Conservation (phyloP, 306 rosid genomes). For the Crotalaria pallida region DNA sequence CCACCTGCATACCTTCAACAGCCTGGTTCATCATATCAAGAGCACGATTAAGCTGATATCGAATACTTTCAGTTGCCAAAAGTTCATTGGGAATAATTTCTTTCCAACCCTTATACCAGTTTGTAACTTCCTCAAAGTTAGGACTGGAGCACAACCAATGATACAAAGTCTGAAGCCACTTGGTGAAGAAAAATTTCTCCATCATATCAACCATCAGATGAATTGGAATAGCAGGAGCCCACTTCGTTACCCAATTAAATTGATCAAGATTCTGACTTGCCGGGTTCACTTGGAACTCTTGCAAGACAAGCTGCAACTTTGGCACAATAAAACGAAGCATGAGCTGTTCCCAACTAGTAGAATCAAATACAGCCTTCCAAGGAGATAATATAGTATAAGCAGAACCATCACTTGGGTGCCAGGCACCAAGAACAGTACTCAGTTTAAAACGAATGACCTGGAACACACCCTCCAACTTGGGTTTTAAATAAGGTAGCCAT, state of each 20-base stretch:
- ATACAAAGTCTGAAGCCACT: conserved; percentile 84
- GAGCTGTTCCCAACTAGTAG: conserved; percentile 87
- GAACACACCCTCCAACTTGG: conserved; percentile 71
- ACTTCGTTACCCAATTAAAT: conserved; percentile 79
- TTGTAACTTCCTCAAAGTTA: conserved; percentile 78
- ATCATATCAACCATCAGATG: conserved; percentile 88
- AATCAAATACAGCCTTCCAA: conserved; percentile 81
- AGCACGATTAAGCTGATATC: conserved; percentile 69
- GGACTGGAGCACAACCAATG: conserved; percentile 84
- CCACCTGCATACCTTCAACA: conserved; percentile 83
- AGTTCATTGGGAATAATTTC: conserved; percentile 79
- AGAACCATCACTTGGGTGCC: conserved; percentile 92
- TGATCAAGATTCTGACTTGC: conserved; percentile 78
- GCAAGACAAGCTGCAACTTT: conserved; percentile 76
- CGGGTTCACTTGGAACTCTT: conserved; percentile 90
- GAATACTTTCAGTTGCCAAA: conserved; percentile 66
- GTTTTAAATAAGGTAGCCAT: conserved; percentile 82
- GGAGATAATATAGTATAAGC: conserved; percentile 82
- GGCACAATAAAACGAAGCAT: conserved; percentile 84
- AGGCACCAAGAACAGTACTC: conserved; percentile 81
- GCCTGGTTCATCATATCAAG: conserved; percentile 93
- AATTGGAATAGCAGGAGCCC: conserved; percentile 79
- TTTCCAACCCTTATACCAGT: conserved; percentile 90
- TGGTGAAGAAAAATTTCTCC: conserved; percentile 71
- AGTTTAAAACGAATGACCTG: conserved; percentile 74